Conservation (phyloP, 257 asterid species). For the Echites panduratus region DNA sequence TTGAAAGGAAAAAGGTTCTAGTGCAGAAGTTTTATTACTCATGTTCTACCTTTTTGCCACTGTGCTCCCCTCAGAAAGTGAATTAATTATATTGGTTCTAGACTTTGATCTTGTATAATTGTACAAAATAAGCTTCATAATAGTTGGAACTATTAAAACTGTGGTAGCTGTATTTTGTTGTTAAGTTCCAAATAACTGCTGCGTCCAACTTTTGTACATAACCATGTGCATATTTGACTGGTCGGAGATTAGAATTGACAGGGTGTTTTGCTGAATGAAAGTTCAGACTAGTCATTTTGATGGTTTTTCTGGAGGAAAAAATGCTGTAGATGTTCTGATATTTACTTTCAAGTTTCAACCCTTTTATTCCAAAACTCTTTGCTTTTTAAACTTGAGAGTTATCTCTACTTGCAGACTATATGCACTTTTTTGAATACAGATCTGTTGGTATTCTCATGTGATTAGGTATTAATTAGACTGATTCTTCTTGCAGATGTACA, state of each 20-base stretch:
- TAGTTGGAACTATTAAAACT: not conserved
- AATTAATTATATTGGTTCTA: not conserved
- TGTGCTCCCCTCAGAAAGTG: not conserved
- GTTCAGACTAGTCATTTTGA: not conserved
- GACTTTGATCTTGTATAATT: not conserved
- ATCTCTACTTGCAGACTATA: not conserved
- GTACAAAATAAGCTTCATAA: not conserved
- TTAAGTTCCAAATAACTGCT: not conserved
- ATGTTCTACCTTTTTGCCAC: not conserved
- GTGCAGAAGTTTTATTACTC: not conserved
- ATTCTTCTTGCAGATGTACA: constrained; percentile 75
- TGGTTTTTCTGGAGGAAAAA: not conserved
- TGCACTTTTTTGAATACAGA: not conserved
- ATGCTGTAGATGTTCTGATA: not conserved
- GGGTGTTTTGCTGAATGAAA: not conserved
- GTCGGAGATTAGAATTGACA: not conserved
- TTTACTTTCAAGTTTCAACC: not conserved
- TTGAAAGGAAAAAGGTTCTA: not conserved
- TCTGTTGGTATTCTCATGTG: not conserved
- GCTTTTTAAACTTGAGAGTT: not conserved
- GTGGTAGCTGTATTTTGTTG: not conserved
- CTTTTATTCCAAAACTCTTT: not conserved
- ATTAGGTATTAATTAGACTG: constrained; percentile 7
- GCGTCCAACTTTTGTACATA: not conserved
- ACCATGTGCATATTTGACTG: not conserved